A percentile compares a stretch with the other conserved stretches of the same genome.
Evolutionary conservation across 2,329 filamentous ascomycete species (phyloP).

Genomic region (Ceratocystis smalleyi): DNA sequence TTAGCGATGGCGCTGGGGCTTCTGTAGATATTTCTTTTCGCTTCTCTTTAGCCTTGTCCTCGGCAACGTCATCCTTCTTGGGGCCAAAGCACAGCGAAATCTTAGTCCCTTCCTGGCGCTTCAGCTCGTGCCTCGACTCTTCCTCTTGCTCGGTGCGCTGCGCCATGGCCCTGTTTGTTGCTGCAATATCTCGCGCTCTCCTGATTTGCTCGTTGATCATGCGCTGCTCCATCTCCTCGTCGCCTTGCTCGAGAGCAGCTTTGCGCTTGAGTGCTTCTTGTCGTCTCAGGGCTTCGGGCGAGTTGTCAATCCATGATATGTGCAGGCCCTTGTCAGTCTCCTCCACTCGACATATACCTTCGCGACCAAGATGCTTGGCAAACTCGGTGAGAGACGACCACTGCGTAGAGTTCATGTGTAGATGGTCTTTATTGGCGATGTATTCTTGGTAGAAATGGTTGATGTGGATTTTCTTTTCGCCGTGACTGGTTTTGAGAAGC

Average conservation of each 20-base stretch:
- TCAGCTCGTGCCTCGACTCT: slow-evolving; percentile 32
- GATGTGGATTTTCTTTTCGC: slow-evolving; percentile 74
- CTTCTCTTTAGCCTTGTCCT: slow-evolving; percentile 14
- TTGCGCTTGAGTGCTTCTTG: slow-evolving; percentile 69
- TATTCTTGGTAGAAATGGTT: slow-evolving; percentile 96
- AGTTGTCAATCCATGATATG: slow-evolving; percentile 83
- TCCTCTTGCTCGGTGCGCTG: slow-evolving; percentile 29
- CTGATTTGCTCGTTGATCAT: slow-evolving; percentile 73
- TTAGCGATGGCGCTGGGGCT: background rate
- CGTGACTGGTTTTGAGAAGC: slow-evolving; percentile 66
- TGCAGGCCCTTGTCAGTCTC: slow-evolving; percentile 75
- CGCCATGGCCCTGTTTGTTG: slow-evolving; percentile 29
- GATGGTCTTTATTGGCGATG: slow-evolving; percentile 71
- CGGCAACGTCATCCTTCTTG: slow-evolving; percentile 22
- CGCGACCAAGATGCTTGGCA: slow-evolving; percentile 67
- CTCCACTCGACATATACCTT: slow-evolving; percentile 80
- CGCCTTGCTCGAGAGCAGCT: slow-evolving; percentile 75
- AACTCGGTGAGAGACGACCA: slow-evolving; percentile 85
- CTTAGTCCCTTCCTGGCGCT: slow-evolving; percentile 57
- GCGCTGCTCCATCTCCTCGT: slow-evolving; percentile 76
- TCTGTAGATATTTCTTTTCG: slow-evolving; percentile 16
- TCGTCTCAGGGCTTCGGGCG: slow-evolving; percentile 64
- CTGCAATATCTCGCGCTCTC: slow-evolving; percentile 49
- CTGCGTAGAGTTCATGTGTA: slow-evolving; percentile 87
- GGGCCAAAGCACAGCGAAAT: slow-evolving; percentile 54